A percentile compares a stretch with the other conserved stretches of the same genome.
Evolutionary conservation across 768 basidiomycete genomes (phyloP).

Genomic region (Dentipellis sp.): DNA sequence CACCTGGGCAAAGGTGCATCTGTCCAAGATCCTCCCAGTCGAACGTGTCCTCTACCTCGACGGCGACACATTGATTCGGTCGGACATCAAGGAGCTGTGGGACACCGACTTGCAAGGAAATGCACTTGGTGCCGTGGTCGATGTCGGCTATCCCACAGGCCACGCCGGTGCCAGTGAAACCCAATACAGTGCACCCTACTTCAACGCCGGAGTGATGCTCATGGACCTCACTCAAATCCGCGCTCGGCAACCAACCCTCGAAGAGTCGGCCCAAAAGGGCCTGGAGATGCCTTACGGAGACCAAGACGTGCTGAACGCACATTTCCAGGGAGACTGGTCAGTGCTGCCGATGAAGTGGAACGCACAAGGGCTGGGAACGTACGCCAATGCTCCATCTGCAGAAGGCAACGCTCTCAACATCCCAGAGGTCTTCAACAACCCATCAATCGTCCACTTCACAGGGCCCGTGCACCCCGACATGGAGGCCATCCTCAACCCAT

Average conservation of each 20-base stretch:
- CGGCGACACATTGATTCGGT: conserved; percentile 39
- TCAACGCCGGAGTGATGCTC: conserved; percentile 48
- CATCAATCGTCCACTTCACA: conserved; percentile 48
- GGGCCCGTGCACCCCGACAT: conserved; percentile 42
- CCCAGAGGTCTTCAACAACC: conserved; percentile 29
- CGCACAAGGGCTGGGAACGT: conserved; percentile 49
- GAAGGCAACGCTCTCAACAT: conserved; percentile 25
- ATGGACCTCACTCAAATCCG: conserved; percentile 37
- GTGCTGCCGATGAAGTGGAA: conserved; percentile 38
- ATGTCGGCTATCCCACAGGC: conserved; percentile 43
- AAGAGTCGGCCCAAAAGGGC: conserved; percentile 10
- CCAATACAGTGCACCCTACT: conserved; percentile 30
- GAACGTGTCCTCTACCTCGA: conserved; percentile 46
- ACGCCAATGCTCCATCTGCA: conserved; percentile 25
- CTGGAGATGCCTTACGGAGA: conserved; percentile 27
- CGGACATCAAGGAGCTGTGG: conserved; percentile 34
- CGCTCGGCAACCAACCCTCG: conserved; percentile 18
- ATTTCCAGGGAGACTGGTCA: conserved; percentile 36
- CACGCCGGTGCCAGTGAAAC: too few relatives aligned
- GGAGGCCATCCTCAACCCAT: conserved; percentile 37
- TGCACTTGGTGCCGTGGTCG: conserved; percentile 34
- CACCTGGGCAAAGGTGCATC: conserved; percentile 40
- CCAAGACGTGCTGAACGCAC: conserved; percentile 42
- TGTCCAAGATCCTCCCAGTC: conserved; percentile 35
- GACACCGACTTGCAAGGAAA: conserved; percentile 31